Base-by-base conservation (phyloP, 2,329 filamentous ascomycete species). In the Aspergillus caelatus region DNA sequence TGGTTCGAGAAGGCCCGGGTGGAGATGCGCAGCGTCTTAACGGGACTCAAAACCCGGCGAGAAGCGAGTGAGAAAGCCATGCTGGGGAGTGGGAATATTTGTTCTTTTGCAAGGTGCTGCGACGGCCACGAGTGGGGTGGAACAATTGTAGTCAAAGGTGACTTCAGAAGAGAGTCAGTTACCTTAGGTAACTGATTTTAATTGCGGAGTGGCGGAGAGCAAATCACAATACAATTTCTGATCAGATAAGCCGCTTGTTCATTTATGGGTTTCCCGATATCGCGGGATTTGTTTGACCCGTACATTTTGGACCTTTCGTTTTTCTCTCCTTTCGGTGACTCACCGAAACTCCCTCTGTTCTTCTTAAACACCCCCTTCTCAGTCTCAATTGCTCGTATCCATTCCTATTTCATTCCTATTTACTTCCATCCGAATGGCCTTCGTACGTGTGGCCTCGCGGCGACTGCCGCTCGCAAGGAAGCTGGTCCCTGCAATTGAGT, bases 21-120 rank as follows among this genome's bases (percentile, higher is more conserved):
- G 36, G 68, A 48, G 52, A 67, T 57, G 54, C 65, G 34, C 3
- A 66, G 60, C 55, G 46, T 21, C 81, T 73, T 60, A 61, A 79
- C 85, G 86, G 66, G 80, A 68, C 62, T 78, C 76, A 71, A 80
- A 77, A 68, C 73, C 72, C 69, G 80, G 73, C 68, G 68, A 46
- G 70, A 57, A 52, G 61, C 32, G 41, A 72, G 57, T 23, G 57
- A 71, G 41, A 62, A 62, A 0, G 67, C 19, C 70, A 74, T 73
- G 32, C 41, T 53, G 45, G 23, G 28, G 32, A 14, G 48, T 39
- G 21, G 59, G 45, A 62, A 54, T 32, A 16, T 46, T 52, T 48
- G n/a, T 16, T 48, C 12, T 36, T 41, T 10, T 39, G 14, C 36
- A 14, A 30, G 16, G 21, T 3, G 16, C n/a, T 34, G 30, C 9